Evolutionary conservation across 306 rosid genomes (phyloP).

Genomic region (Rosa lucieae): DNA sequence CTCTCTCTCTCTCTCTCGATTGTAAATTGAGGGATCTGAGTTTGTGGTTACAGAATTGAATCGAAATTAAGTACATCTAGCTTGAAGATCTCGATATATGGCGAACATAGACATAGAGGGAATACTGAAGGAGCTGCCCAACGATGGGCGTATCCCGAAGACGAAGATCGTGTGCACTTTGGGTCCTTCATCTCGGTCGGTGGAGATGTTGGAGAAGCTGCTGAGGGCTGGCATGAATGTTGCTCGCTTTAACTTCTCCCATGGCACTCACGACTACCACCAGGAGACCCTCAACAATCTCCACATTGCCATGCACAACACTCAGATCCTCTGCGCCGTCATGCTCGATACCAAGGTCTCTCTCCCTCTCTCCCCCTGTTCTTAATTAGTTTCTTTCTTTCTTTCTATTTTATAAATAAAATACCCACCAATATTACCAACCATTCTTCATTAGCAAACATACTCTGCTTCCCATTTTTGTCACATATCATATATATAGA

Average conservation of each 20-base stretch:
- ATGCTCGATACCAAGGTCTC: conserved; percentile 95
- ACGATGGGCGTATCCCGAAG: conserved; percentile 77
- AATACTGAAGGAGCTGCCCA: conserved; percentile 64
- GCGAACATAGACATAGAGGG: conserved; percentile 86
- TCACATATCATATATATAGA: too few species aligned
- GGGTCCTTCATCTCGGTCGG: conserved; percentile 90
- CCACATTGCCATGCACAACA: conserved; percentile 76
- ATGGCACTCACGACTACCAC: conserved; percentile 87
- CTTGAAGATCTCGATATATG: conserved; percentile 23
- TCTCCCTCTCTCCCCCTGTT: background rate
- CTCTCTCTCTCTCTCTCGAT: too few species aligned
- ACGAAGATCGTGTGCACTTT: conserved; percentile 89
- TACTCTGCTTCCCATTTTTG: background rate
- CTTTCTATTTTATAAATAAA: background rate
- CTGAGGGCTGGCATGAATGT: conserved; percentile 93
- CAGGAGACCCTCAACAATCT: conserved; percentile 88
- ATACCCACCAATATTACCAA: background rate
- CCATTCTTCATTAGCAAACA: background rate
- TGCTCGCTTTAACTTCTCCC: conserved; percentile 94
- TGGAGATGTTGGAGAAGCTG: conserved; percentile 73
- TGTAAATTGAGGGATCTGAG: background rate
- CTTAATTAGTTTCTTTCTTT: background rate
- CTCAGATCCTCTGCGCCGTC: conserved; percentile 80
- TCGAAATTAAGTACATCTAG: background rate
- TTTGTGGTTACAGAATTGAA: background rate